Evolutionary conservation across 345 rosid genomes (phyloP).

Genomic region (Acer saccharum): DNA sequence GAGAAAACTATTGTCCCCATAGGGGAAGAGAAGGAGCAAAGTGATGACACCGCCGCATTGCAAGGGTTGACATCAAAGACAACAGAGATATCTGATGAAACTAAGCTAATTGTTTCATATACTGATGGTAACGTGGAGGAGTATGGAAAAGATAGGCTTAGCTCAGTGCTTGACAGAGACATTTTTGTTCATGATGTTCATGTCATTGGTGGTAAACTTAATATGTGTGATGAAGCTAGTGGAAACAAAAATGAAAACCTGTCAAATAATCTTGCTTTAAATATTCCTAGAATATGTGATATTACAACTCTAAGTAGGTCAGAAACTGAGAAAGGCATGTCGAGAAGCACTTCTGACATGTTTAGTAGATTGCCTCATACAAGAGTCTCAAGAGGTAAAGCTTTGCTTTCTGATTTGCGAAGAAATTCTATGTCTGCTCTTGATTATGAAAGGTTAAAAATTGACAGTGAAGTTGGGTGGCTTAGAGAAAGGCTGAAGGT

Average conservation of each 20-base stretch:
- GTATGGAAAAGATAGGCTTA: conserved; percentile 16
- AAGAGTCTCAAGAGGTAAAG: conserved; percentile 30
- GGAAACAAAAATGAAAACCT: conserved; percentile 24
- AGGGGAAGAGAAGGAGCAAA: conserved; percentile 31
- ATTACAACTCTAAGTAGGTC: conserved; percentile 15
- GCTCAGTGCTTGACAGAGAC: conserved; percentile 13
- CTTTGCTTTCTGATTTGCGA: conserved; percentile 38
- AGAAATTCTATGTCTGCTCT: conserved; percentile 77
- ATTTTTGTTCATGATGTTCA: conserved; percentile 49
- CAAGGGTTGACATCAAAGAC: conserved; percentile 25
- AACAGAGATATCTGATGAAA: conserved; percentile 13
- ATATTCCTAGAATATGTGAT: conserved; percentile 26
- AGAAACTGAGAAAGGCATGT: conserved; percentile 34
- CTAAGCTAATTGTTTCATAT: conserved; percentile 14
- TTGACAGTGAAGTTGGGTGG: conserved; percentile 68
- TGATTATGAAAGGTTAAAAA: conserved; percentile 65
- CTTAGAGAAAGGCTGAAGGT: conserved; percentile 61
- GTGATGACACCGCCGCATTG: conserved; percentile 16
- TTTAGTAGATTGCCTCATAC: conserved; percentile 32
- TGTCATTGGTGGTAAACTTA: conserved; percentile 37
- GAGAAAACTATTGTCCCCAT: conserved; percentile 29
- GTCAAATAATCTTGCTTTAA: conserved; percentile 22
- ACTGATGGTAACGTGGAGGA: conserved; percentile 24
- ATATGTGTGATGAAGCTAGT: conserved; percentile 10
- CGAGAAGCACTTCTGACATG: conserved; percentile 48